Evolutionary conservation across 139 green algal genomes (phyloP).

Genomic region (Zygnema circumcarinatum): DNA sequence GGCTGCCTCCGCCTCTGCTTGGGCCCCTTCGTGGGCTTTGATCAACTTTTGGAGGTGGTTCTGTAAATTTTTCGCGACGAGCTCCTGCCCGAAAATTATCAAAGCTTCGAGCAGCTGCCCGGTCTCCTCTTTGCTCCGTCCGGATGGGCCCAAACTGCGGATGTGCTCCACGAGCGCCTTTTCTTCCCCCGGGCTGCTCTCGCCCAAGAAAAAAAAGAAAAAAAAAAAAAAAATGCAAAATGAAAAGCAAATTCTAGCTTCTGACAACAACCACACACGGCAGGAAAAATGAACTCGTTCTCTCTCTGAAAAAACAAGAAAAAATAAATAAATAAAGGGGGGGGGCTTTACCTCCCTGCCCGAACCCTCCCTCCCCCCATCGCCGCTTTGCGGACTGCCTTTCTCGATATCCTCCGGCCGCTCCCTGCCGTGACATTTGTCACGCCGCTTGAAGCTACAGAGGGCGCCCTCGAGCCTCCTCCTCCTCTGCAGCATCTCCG

Average conservation of each 20-base stretch:
- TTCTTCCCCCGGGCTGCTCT: conserved; percentile 38
- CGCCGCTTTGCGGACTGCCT: not conserved
- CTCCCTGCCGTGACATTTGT: not conserved
- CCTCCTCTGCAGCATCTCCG: too few species aligned
- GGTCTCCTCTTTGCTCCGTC: conserved; percentile 9
- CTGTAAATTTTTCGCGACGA: conserved; percentile 13
- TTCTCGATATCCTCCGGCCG: not conserved
- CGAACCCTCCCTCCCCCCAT: conserved; percentile 7
- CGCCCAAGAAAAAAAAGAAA: not conserved
- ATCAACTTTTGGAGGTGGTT: not conserved
- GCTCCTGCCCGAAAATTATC: conserved; percentile 14
- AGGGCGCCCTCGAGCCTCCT: not conserved
- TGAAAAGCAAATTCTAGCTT: too few species aligned
- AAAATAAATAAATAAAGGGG: conserved; percentile 3
- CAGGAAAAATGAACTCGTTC: too few species aligned
- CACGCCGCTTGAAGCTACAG: not conserved
- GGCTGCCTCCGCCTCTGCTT: not conserved
- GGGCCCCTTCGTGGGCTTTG: not conserved
- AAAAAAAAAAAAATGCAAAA: not conserved
- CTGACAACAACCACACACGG: too few species aligned
- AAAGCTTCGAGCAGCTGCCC: conserved; percentile 17
- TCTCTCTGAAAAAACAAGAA: not conserved
- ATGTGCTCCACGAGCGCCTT: conserved; percentile 36
- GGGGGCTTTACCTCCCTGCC: conserved; percentile 12
- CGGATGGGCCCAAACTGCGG: not conserved